Evolutionary conservation across 257 asterid genomes (phyloP), one percentile per base, ranked within the genome.

Genomic region (Nicotiana undulata): DNA sequence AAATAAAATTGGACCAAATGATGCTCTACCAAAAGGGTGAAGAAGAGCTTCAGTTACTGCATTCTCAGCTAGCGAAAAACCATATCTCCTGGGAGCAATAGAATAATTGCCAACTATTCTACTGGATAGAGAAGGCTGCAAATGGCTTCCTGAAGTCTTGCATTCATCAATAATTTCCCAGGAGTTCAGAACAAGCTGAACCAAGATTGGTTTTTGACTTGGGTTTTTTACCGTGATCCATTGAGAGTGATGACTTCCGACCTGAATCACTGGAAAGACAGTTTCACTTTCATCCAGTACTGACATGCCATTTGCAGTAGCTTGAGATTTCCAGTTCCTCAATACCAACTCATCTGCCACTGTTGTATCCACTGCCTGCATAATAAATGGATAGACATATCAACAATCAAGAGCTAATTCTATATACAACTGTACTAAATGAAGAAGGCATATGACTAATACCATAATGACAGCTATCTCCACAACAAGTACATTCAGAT

Each of bases 301-400:
- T 7, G 95, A 90, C 89, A 85, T 82, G 70, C 70, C 88, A 67
- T 65, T 85, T 60, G 83, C 83, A 16, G 89, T 85, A 28, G 92
- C 96, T 66, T 92, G 99, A 83, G 96, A 91, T 87, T 90, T 95
- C 98, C 99, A 93, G 89, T 88, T 95, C 80, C 65, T 83, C 59
- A 88, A 86, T 13, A 91, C 90, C 75, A 85, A 40, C 77, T 92
- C 96, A 55, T 90, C 93, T 55, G 93, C 92, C 83, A 87, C 89
- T 79, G 88, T 82, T 81, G 87, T 64, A 82, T 87, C 85, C 72
- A 78, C 52, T 61, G 76, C 96, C 98, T 91, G 81, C 91, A 87
- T 32, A 79, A 74, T 79, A 85, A 76, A 34, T 78, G 81, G 44
- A 72, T 34, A 55, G 74, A 79, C 44, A 75, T 77, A 80, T 78